Base-by-base conservation (phyloP, 2,329 filamentous ascomycete species). In the Pseudomassariella vexata region DNA sequence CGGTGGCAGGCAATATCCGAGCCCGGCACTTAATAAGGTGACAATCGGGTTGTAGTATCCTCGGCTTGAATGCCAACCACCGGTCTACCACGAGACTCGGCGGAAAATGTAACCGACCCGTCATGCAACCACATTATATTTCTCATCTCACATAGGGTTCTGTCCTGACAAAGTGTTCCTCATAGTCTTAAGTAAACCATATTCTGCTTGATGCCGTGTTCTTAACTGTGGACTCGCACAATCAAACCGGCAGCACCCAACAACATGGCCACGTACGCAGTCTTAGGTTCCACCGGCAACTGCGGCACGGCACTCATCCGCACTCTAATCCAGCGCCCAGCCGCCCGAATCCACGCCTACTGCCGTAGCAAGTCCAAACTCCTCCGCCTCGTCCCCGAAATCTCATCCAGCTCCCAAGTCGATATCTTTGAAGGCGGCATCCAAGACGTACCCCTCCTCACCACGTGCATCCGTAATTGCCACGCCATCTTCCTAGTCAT, bases 271-370 rank as follows among this genome's bases (percentile, higher is more conserved):
- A 55, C 40, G 10, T 66, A 62, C 39, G 62, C 62, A 5, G 42
- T 66, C 8, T 42, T 66, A 2, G 62, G 63, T 6, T 38, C 45
- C 14, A 70, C 65, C 1, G 67, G 66, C 6, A 67, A 65, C 38
- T 59, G 53, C 24, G 67, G 66, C 32, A 50, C 41, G 2, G 55
- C 60, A 3, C 48, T 70, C 18, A 52, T 71, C 22, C 28, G 57
- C 15, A 51, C 50, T 22, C 52, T 70, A 2, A 52, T 68, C 5
- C 30, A 49, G 9, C 31, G 32, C 1, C 49, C 56, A 1, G 21
- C 53, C 7, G 43, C 33, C 20, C 38, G 41, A 4, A 49, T 71
- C 36, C 41, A 63, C 34, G 64, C 60, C 14, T 70, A 63, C 47
- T 66, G 63, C 35, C 66, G 66, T 35, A 60, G 58, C 41, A 38